These are phyloP conservation scores for Trametes cinnabarina DNA, from an alignment of 768 basidiomycete genomes.

Conservation along the genomic window DNA sequence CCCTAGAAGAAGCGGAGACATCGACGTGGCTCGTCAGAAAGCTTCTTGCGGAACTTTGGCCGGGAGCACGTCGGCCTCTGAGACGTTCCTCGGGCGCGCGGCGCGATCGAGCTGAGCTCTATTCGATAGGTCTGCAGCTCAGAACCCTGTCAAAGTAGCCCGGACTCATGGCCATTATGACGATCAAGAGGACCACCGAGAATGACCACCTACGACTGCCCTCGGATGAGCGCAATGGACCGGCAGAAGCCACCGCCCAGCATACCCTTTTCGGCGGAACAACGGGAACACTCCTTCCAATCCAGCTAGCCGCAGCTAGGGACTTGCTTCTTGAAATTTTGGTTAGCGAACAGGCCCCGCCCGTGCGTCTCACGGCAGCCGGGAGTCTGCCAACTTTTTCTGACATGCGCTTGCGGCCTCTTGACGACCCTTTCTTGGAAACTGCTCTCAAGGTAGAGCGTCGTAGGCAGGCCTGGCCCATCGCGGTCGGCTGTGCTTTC, in stretches of 20 bases:
- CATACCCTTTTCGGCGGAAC: not conserved
- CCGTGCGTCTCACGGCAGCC: not conserved
- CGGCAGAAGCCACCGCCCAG: too few species aligned
- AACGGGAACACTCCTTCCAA: constrained; percentile 9
- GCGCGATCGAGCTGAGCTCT: not conserved
- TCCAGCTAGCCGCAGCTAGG: constrained; percentile 7
- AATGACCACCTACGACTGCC: not conserved
- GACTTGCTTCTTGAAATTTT: constrained; percentile 9
- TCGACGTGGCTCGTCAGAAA: constrained; percentile 7
- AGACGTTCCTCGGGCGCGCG: not conserved
- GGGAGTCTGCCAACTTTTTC: not conserved
- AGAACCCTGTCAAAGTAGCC: not conserved
- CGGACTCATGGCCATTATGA: not conserved
- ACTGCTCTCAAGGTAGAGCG: not conserved
- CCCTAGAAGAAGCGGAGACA: constrained; percentile 6
- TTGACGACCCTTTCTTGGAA: not conserved
- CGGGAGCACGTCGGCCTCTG: constrained; percentile 12
- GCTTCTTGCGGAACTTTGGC: constrained; percentile 1
- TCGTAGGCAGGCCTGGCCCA: not conserved
- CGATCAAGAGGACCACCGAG: too few species aligned
- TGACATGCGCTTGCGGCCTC: not conserved
- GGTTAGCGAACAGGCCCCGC: not conserved
- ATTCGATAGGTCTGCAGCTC: not conserved
- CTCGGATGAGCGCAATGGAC: too few species aligned
- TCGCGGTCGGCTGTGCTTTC: not conserved